Percentiles rank a stretch among this genome's conserved stretches.
Conservation (phyloP, 169 alveolate genomes). For the Cryptosporidium felis region DNA sequence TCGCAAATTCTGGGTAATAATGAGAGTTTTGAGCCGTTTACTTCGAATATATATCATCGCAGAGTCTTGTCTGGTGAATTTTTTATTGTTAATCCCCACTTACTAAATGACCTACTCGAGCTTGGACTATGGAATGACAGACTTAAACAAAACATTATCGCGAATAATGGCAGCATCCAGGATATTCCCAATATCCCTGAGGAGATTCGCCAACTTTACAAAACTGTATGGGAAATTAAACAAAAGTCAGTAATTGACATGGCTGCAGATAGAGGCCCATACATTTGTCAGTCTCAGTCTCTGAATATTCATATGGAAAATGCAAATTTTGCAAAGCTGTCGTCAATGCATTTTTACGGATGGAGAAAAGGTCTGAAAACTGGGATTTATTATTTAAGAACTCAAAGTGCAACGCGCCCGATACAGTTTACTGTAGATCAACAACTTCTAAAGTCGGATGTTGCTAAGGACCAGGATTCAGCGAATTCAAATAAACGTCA, state of each 20-base stretch:
- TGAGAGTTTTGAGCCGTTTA: conserved; percentile 98
- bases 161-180: conserved; percentile 94
- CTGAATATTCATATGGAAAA: conserved; percentile 94
- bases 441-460: conserved; percentile 43
- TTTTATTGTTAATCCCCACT: conserved; percentile 96
- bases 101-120: conserved; percentile 94
- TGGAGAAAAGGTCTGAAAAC: conserved; percentile 98
- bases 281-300: conserved; percentile 93
- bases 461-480: conserved; percentile 9
- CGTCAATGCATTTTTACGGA: conserved; percentile 98
- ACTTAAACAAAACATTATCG: conserved; percentile 92
- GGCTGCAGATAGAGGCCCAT: conserved; percentile 96
- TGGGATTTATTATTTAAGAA: conserved; percentile 95
- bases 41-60: conserved; percentile 95
- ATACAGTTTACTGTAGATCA: conserved; percentile 97
- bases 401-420: conserved; percentile 98
- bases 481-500: not conserved
- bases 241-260: conserved; percentile 94
- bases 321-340: conserved; percentile 93
- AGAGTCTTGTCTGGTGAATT: conserved; percentile 98
- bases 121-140: conserved; percentile 92
- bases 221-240: conserved; percentile 99
- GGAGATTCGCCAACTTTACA: conserved; percentile 85
- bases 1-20: conserved; percentile 96
- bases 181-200: conserved; percentile 91